A percentile compares a stretch with the other conserved stretches of the same genome.
Evolutionary conservation across 2,329 filamentous ascomycete species (phyloP).

Genomic region (Ophiocordyceps camponoti-saundersi): DNA sequence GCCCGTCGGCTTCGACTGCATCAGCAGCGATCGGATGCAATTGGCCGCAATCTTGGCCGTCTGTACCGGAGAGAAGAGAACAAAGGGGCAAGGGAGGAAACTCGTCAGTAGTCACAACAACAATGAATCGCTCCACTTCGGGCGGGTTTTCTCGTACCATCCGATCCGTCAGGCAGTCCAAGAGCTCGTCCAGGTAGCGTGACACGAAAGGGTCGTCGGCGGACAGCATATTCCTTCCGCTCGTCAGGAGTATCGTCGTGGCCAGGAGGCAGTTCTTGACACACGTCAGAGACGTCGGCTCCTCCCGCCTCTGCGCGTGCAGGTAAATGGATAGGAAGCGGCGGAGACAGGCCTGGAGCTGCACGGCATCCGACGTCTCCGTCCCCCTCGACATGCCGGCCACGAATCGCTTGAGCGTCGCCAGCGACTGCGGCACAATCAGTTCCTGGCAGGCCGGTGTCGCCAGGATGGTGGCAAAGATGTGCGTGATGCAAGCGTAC

Average conservation of each 20-base stretch:
- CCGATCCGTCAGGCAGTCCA: constrained; percentile 67
- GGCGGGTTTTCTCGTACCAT: constrained; percentile 41
- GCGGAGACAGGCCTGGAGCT: constrained; percentile 67
- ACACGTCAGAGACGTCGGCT: constrained; percentile 61
- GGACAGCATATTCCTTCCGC: constrained; percentile 55
- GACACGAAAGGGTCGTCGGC: constrained; percentile 59
- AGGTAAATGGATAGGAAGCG: constrained; percentile 70
- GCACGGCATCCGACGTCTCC: constrained; percentile 37
- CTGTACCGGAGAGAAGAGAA: constrained; percentile 15
- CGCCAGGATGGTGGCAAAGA: constrained; percentile 82
- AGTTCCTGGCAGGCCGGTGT: constrained; percentile 71
- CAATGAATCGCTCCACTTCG: too few relatives aligned
- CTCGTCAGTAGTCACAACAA: background rate
- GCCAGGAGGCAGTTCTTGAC: constrained; percentile 89
- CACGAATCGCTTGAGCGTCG: constrained; percentile 84
- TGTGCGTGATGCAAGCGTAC: constrained; percentile 91
- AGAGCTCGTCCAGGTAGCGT: constrained; percentile 61
- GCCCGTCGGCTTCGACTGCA: constrained; percentile 42
- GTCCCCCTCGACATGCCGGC: constrained; percentile 46
- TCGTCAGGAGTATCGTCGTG: constrained; percentile 75
- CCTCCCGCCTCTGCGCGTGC: constrained; percentile 57
- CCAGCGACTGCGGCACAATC: constrained; percentile 77
- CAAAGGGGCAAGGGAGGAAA: background rate
- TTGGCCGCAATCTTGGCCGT: constrained; percentile 81
- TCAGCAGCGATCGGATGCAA: constrained; percentile 70